phyloP scores from a whole-genome alignment of 192 early-diverging fungal species.

The Gamsiella multidivaricata region DNA sequence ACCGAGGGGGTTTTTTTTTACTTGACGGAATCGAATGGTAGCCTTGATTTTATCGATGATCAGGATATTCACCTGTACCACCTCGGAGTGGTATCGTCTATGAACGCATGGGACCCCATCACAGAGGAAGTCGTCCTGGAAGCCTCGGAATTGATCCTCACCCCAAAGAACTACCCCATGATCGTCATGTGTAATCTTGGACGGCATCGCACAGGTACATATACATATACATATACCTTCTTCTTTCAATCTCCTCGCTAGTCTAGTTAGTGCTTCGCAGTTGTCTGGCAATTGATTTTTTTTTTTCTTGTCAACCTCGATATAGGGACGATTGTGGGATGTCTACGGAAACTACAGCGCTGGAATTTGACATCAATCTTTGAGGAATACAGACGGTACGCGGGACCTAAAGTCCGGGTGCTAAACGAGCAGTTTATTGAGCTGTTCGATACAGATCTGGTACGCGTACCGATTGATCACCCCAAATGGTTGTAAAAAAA shows the following conservation, averaged over 20 bases:
- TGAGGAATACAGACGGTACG: constrained; percentile 97
- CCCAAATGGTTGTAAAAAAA: constrained; percentile 77
- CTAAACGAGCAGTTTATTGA: constrained; percentile 97
- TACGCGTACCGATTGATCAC: constrained; percentile 77
- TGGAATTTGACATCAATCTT: constrained; percentile 99
- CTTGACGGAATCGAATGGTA: no score
- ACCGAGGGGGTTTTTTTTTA: no score
- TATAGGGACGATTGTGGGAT: constrained; percentile 95
- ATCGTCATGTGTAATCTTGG: constrained; percentile 99
- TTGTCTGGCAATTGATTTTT: no score
- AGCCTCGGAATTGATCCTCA: constrained; percentile 87
- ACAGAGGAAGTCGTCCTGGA: constrained; percentile 97
- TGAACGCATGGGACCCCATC: constrained; percentile 97
- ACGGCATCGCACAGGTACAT: constrained; percentile 90
- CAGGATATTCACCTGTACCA: constrained; percentile 96
- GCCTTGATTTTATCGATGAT: constrained; percentile 97
- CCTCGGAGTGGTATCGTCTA: constrained; percentile 82
- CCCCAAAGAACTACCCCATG: constrained; percentile 92
- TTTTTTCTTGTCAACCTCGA: neutral
- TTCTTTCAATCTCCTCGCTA: no score
- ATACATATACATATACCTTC: neutral
- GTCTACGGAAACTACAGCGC: constrained; percentile 94
- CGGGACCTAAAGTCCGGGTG: constrained; percentile 96
- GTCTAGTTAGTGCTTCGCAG: no score
- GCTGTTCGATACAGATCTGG: constrained; percentile 97